A percentile compares a stretch with the other conserved stretches of the same genome.
Evolutionary conservation across 148 eudicot genomes (phyloP).

Genomic region (Dysphania ambrosioides): DNA sequence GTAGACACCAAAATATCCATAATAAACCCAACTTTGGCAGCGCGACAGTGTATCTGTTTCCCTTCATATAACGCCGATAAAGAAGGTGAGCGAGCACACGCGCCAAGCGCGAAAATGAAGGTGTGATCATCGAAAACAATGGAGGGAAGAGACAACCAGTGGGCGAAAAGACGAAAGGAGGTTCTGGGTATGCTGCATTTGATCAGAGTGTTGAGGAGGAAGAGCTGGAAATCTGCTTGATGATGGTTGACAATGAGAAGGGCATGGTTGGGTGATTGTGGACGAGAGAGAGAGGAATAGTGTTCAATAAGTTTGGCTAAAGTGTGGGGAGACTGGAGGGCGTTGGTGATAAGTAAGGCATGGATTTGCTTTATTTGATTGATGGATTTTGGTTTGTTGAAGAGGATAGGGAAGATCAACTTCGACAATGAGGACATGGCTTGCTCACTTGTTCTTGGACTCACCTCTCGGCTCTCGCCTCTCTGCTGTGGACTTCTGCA

Average conservation of each 20-base stretch:
- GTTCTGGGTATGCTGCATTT: conserved; percentile 46
- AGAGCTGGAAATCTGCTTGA: conserved; percentile 14
- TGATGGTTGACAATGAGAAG: conserved; percentile 33
- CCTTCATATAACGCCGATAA: conserved; percentile 40
- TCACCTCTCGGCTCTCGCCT: too few species aligned
- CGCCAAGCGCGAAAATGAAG: conserved; percentile 53
- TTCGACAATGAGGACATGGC: conserved; percentile 17
- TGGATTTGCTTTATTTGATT: conserved; percentile 44
- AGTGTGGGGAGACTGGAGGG: conserved; percentile 27
- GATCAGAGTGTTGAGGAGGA: conserved; percentile 50
- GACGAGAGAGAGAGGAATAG: conserved; percentile 31
- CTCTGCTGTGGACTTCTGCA: too few species aligned
- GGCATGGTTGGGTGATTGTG: conserved; percentile 33
- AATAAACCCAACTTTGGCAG: conserved; percentile 34
- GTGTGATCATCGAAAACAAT: conserved; percentile 39
- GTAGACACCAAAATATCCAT: conserved; percentile 36
- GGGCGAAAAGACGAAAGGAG: conserved; percentile 41
- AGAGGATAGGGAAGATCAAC: conserved; percentile 19
- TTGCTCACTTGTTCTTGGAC: background rate
- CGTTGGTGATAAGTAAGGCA: conserved; percentile 40
- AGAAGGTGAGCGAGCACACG: conserved; percentile 46
- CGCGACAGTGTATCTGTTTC: conserved; percentile 45
- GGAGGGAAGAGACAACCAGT: conserved; percentile 39
- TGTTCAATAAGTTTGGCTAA: conserved; percentile 39
- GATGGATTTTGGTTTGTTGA: conserved; percentile 20